phyloP scores from a whole-genome alignment of 2,329 filamentous ascomycete species.

The Fusarium falciforme region DNA sequence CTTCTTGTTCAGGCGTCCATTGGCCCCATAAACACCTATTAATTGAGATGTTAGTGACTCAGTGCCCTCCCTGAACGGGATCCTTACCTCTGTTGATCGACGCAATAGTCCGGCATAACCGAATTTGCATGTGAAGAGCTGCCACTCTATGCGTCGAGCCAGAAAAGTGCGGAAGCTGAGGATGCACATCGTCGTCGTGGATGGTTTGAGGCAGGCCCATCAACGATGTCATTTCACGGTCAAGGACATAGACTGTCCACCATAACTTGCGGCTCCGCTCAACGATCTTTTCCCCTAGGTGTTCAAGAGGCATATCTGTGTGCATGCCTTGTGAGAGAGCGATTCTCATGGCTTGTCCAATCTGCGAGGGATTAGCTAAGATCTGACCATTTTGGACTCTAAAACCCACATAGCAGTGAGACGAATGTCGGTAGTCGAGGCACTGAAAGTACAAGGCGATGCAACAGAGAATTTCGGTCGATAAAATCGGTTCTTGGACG shows the following conservation, averaged over 20 bases:
- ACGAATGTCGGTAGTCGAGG: constrained; percentile 58
- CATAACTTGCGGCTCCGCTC: constrained; percentile 62
- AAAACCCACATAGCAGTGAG: constrained; percentile 56
- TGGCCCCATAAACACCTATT: constrained; percentile 45
- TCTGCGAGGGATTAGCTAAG: constrained; percentile 44
- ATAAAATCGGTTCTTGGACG: constrained; percentile 55
- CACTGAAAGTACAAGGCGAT: constrained; percentile 65
- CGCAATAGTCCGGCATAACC: constrained; percentile 45
- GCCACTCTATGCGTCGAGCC: constrained; percentile 42
- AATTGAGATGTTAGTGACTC: background rate
- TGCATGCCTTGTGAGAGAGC: constrained; percentile 64
- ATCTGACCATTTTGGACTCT: background rate
- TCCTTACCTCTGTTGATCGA: constrained; percentile 46
- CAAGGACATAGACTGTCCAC: constrained; percentile 66
- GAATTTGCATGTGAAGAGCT: constrained; percentile 49
- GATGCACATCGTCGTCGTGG: constrained; percentile 62
- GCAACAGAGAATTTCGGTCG: constrained; percentile 63
- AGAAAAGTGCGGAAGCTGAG: constrained; percentile 48
- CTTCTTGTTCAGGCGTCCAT: constrained; percentile 46
- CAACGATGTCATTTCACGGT: constrained; percentile 64
- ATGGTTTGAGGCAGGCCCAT: constrained; percentile 64
- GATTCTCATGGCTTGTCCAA: constrained; percentile 63
- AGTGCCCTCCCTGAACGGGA: fast-evolving
- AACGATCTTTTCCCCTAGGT: constrained; percentile 54
- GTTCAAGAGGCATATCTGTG: constrained; percentile 59